These are phyloP conservation scores for Talaromyces islandicus DNA, from an alignment of 2,329 filamentous ascomycete genomes.

Conservation along the genomic window DNA sequence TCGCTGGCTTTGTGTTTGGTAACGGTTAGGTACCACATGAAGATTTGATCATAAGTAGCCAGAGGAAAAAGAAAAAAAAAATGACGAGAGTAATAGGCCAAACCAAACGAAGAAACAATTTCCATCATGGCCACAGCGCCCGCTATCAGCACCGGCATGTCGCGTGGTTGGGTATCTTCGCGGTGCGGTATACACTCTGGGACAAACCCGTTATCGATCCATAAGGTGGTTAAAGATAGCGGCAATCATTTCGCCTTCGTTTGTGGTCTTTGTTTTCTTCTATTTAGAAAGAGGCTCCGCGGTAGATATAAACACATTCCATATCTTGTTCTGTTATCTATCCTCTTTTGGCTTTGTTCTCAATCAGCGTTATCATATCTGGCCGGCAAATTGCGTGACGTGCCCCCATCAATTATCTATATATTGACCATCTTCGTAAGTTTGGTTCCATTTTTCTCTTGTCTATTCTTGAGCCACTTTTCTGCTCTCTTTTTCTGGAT, in stretches of 20 bases:
- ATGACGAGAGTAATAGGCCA: conserved; percentile 14
- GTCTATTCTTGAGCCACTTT: not conserved
- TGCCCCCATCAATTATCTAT: not conserved
- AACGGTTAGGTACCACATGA: not conserved
- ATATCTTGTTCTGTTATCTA: not conserved
- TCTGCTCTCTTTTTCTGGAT: not conserved
- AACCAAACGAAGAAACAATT: conserved; percentile 40
- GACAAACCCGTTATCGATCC: not conserved
- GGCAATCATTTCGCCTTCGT: not conserved
- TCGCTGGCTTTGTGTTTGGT: not conserved
- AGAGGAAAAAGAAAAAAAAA: not conserved
- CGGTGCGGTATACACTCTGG: not conserved
- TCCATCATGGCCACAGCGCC: conserved; percentile 25
- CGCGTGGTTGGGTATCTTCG: not conserved
- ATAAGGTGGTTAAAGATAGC: not conserved
- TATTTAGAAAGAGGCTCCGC: not conserved
- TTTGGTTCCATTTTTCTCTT: not conserved
- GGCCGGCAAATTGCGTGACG: not conserved
- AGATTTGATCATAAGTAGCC: not conserved
- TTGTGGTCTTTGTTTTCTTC: not conserved
- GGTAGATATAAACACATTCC: not conserved
- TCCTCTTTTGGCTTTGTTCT: not conserved
- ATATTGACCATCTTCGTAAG: not conserved
- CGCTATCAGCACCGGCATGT: not conserved
- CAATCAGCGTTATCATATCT: not conserved